Base-by-base conservation (phyloP, 2,329 filamentous ascomycete genomes). In the Trichophyton verrucosum region DNA sequence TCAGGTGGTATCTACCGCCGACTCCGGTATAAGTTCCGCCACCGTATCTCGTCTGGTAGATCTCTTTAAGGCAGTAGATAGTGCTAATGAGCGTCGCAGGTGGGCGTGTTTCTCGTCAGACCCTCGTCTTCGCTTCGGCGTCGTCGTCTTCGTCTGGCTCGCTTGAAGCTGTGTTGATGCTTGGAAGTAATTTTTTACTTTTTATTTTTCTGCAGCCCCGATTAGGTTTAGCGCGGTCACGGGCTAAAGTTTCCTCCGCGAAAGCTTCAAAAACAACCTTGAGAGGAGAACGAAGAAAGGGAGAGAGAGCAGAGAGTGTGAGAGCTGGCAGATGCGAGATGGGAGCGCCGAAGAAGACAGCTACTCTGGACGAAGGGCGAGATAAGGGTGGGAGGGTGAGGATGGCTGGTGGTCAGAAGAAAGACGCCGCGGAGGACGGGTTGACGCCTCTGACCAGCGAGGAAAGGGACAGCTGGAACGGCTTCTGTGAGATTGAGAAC, bases 401-500 rank as follows among this genome's bases (percentile, higher is more conserved):
- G 9, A 75, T 75, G 73, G 66, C 61, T 30, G 65, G 66, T 58
- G 65, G 68, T 9, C 30, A 63, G 27, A 74, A 72, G 65, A 68
- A 68, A 58, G 11, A 4, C 30, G 20, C 49, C 49, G 13, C 22
- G 30, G 22, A 15, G 27, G 49, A 36, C 15, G 11, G 17, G 49
- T 27, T 55, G 13, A 36, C 9, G 30, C 49, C 49, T 2, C 30
- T 55, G 30, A 55, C 49, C 30, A 36, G 30, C 13, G 27, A 55
- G 15, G 49, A 55, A 27, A 55, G 9, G 27, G 30, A 55, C 13
- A 55, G 27, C 6, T 78, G 76, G 77, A 74, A 73, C 66, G 77
- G 77, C 15, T 77, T 77, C 61, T 77, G 75, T 65, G 91, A 96
- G 69, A 81, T 97, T 57, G 91, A 96, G 73, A 95, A 90, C 5